Evolutionary conservation across 352 stramenopile species (phyloP), one percentile per base, ranked within the genome.

Genomic region (Globisporangium cystogenes): DNA sequence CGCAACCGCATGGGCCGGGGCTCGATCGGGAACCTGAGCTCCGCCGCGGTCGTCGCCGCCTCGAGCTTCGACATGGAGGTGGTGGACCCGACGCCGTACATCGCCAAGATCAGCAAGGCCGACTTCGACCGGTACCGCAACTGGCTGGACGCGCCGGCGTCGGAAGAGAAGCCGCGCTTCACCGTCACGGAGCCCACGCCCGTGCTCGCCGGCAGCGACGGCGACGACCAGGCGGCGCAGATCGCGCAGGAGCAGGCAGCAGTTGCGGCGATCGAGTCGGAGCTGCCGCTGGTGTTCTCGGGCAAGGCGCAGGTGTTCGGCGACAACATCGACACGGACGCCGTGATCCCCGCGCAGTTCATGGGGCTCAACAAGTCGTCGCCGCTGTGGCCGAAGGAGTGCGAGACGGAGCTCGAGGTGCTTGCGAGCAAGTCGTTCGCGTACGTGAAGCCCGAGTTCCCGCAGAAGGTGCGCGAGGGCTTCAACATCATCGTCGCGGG

Each of bases 311-410:
- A 92, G 53, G 77, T 91, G 14, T 94, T 92, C 62, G 82, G 79
- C n/a, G 84, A 94, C 71, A 94, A 94, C 60, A 92, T 94, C 29
- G 82, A 94, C 65, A 94, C 84, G 49, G 84, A 94, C 53, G 84
- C 82, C n/a, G 92, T 94, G 62, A 62, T 94, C 24, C 81, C 81
- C 5, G 81, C 81, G 18, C 81, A 92, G 59, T 92, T 90, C 51
- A 88, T 92, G 76, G 80, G 80, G 2, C 61, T 93, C 0, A 90
- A 88, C 65, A 87, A 87, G 51, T 70, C 76, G 35, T 91, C 80
- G 44, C 80, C 82, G 7, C 62, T 93, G 60, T 93, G 82, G 82
- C 80, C 79, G 8, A 57, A 71, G 16, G 78, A 90, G 51, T 93
- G 82, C 46, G 75, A 87, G 65, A 89, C 75, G 4, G 82, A 92